Evolutionary conservation across 108 stramenopile genomes (phyloP).

Genomic region (Nitzschia inconspicua): DNA sequence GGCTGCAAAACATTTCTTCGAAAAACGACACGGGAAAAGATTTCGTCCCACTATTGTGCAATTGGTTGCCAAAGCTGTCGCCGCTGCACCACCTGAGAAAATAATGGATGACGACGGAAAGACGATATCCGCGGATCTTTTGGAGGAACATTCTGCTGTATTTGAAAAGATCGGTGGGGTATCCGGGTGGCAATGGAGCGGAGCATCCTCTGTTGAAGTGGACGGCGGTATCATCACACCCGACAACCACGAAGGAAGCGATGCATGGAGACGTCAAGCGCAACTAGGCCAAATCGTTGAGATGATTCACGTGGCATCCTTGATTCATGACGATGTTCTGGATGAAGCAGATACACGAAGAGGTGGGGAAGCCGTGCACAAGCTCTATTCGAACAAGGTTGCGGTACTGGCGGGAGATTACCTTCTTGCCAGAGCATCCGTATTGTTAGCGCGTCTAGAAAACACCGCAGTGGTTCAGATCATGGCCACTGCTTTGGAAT

Average conservation of each 20-base stretch:
- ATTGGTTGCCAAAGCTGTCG: constrained; percentile 87
- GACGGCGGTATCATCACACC: constrained; percentile 63
- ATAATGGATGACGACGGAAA: constrained; percentile 15
- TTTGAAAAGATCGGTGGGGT: constrained; percentile 34
- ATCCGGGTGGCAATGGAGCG: constrained; percentile 64
- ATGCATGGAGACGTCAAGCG: constrained; percentile 82
- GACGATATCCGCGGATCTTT: neutral
- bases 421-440: constrained; percentile 90
- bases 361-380: constrained; percentile 95
- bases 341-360: constrained; percentile 96
- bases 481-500: constrained; percentile 96
- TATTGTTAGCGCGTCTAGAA: constrained; percentile 86
- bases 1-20: constrained; percentile 98
- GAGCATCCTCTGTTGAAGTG: constrained; percentile 68
- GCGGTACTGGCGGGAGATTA: constrained; percentile 98
- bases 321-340: constrained; percentile 97
- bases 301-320: constrained; percentile 97
- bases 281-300: constrained; percentile 97
- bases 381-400: constrained; percentile 98
- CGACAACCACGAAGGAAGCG: constrained; percentile 77
- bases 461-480: constrained; percentile 96
- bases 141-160: constrained; percentile 5
- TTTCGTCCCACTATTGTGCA: constrained; percentile 96
- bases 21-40: constrained; percentile 95
- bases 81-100: constrained; percentile 59